A percentile compares a stretch with the other conserved stretches of the same genome.
These are phyloP conservation scores for Oenanthe sinensis DNA, from an alignment of 129 eudicot genomes.

Conservation along the genomic window DNA sequence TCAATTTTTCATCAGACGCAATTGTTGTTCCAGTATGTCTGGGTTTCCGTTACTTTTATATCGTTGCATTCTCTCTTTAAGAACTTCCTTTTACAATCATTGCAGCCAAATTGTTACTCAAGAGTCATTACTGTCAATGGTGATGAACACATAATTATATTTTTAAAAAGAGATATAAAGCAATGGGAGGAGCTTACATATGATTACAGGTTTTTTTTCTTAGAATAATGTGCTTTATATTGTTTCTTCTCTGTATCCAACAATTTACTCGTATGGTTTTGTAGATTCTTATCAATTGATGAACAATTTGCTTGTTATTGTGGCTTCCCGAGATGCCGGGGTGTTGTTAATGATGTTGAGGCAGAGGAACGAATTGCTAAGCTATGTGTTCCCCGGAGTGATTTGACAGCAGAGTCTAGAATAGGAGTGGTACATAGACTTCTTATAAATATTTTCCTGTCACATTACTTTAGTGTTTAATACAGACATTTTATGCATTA, in stretches of 20 bases:
- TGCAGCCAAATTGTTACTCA: conserved; percentile 98
- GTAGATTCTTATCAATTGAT: conserved; percentile 78
- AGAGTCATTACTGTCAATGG: conserved; percentile 83
- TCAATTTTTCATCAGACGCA: neutral
- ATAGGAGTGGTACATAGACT: conserved; percentile 39
- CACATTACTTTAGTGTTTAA: neutral
- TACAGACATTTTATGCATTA: neutral
- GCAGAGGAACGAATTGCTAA: conserved; percentile 69
- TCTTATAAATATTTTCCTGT: neutral
- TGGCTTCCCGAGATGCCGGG: conserved; percentile 92
- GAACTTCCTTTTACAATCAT: neutral
- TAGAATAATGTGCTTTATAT: neutral
- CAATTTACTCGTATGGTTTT: neutral
- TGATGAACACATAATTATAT: conserved; percentile 91
- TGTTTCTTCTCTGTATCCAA: neutral
- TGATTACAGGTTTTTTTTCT: conserved; percentile 76
- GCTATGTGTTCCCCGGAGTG: conserved; percentile 61
- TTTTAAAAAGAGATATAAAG: conserved; percentile 86
- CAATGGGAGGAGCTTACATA: conserved; percentile 85
- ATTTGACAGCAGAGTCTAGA: conserved; percentile 61
- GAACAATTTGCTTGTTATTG: conserved; percentile 82
- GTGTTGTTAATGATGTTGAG: conserved; percentile 84
- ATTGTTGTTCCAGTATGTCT: neutral
- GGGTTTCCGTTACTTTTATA: neutral
- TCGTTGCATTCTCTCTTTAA: neutral